Evolutionary conservation across 768 basidiomycete genomes (phyloP).

Genomic region (Mycena haematopus): DNA sequence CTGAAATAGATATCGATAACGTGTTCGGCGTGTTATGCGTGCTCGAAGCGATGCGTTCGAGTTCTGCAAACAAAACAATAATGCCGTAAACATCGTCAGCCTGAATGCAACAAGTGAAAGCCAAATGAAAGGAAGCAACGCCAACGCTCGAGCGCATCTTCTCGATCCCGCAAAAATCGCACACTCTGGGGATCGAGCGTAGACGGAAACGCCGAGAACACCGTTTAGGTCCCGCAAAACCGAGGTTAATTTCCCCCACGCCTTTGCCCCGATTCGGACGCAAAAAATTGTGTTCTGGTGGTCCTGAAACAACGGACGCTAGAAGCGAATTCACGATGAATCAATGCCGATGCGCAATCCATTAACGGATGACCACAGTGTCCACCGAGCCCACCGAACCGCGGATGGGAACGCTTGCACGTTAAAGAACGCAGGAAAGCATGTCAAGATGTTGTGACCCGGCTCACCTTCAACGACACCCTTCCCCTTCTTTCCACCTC

Average conservation of each 20-base stretch:
- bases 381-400: constrained; percentile 29
- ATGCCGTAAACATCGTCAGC: constrained; percentile 34
- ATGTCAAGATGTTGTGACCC: constrained; percentile 32
- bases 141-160: constrained; percentile 13
- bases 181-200: constrained; percentile 11
- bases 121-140: constrained; percentile 24
- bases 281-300: constrained; percentile 16
- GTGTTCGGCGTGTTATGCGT: constrained; percentile 42
- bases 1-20: constrained; percentile 46
- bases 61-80: constrained; percentile 42
- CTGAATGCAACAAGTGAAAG: constrained; percentile 30
- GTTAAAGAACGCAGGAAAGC: constrained; percentile 20
- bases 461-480: constrained; percentile 29
- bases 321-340: constrained; percentile 15
- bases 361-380: constrained; percentile 31
- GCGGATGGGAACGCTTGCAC: constrained; percentile 17
- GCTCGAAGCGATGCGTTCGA: constrained; percentile 65
- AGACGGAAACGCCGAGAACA: constrained; percentile 21
- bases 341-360: constrained; percentile 11
- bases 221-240: constrained; percentile 22
- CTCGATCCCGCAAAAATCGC: constrained; percentile 26
- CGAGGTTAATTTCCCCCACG: constrained; percentile 24
- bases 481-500: constrained; percentile 34
- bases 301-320: constrained; percentile 24
- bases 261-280: constrained; percentile 21